These are phyloP conservation scores for Mycena olivaceomarginata DNA, from an alignment of 768 basidiomycete genomes.

Conservation along the genomic window DNA sequence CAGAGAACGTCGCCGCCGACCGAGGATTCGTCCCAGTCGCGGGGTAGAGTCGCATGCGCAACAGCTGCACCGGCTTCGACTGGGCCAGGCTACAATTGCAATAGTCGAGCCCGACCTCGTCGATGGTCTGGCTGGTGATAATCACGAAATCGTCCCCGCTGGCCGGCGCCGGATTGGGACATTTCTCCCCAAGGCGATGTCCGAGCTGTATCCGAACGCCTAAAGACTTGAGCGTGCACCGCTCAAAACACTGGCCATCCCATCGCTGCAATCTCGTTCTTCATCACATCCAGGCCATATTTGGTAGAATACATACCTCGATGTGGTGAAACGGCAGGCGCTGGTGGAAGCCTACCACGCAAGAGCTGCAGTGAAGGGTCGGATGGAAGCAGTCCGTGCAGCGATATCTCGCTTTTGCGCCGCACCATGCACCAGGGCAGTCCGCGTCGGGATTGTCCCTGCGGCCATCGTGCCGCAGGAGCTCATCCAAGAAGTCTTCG, in stretches of 20 bases:
- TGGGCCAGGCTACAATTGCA: no score
- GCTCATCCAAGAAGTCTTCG: not conserved
- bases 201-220: conserved; percentile 14
- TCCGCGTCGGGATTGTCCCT: not conserved
- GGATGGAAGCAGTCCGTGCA: not conserved
- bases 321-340: not conserved
- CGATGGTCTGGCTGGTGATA: no score
- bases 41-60: no score
- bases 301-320: not conserved
- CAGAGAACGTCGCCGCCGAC: no score
- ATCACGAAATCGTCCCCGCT: no score
- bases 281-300: no score
- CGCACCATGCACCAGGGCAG: not conserved
- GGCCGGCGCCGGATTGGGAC: no score
- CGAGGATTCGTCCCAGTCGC: no score
- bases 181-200: no score
- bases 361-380: not conserved
- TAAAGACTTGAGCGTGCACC: not conserved
- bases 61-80: no score
- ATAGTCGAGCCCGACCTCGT: no score
- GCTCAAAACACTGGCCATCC: not conserved
- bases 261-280: not conserved
- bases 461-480: conserved; percentile 9
- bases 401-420: not conserved
- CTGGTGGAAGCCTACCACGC: not conserved